Percentiles rank a stretch among this genome's conserved stretches.
Evolutionary conservation across 1,139 yeast species (phyloP).

Genomic region (Blastobotrys capitulatus): DNA sequence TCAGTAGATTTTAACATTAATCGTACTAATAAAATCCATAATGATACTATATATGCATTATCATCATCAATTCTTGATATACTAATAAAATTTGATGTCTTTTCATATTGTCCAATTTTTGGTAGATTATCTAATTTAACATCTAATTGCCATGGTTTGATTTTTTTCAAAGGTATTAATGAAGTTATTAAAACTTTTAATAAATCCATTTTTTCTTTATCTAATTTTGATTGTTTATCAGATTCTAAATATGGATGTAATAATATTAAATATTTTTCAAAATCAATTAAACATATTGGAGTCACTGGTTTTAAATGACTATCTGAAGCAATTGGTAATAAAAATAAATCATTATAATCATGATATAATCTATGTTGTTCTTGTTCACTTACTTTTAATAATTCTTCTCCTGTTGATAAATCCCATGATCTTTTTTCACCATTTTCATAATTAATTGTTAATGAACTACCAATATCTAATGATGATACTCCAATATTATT

Average conservation of each 20-base stretch:
- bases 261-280: conserved; percentile 5
- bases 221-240: not conserved
- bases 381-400: not conserved
- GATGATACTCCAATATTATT: conserved; percentile 16
- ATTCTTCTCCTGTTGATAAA: conserved; percentile 17
- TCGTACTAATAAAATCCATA: conserved; percentile 13
- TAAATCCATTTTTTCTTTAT: conserved; percentile 1
- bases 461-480: conserved; percentile 4
- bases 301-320: conserved; percentile 4
- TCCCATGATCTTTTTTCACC: conserved; percentile 19
- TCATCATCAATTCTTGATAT: conserved; percentile 6
- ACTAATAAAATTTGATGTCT: conserved; percentile 5
- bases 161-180: conserved; percentile 4
- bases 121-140: not conserved
- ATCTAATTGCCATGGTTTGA: conserved; percentile 7
- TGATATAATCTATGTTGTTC: not conserved
- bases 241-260: conserved; percentile 5
- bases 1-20: conserved; percentile 7
- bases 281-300: conserved; percentile 6
- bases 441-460: conserved; percentile 16
- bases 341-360: not conserved
- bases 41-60: conserved; percentile 10
- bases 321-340: conserved; percentile 5
- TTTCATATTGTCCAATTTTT: conserved; percentile 8
- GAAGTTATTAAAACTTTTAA: conserved; percentile 3